These are phyloP conservation scores for Peronospora tabacina DNA, from an alignment of 352 stramenopile genomes.

Conservation along the genomic window DNA sequence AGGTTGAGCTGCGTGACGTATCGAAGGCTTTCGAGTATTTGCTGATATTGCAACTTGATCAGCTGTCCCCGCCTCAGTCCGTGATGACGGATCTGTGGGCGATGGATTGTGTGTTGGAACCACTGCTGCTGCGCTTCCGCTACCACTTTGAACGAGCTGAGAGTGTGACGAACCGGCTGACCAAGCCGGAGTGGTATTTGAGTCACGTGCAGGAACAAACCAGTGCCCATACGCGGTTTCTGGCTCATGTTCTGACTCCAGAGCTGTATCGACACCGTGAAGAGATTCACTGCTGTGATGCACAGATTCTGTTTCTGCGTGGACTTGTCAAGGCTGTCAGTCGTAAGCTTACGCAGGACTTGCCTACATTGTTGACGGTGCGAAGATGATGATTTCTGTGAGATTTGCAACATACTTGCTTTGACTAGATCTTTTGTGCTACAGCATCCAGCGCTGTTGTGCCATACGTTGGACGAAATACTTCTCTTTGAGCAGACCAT, in stretches of 20 bases:
- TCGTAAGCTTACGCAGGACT: constrained; percentile 45
- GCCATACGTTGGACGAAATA: constrained; percentile 67
- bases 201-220: constrained; percentile 54
- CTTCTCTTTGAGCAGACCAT: constrained; percentile 62
- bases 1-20: constrained; percentile 24
- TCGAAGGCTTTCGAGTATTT: constrained; percentile 45
- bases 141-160: constrained; percentile 68
- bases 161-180: constrained; percentile 60
- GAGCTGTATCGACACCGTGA: constrained; percentile 42
- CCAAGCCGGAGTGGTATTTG: constrained; percentile 73
- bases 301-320: constrained; percentile 50
- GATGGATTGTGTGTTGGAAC: constrained; percentile 52
- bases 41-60: constrained; percentile 49
- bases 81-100: constrained; percentile 42
- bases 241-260: constrained; percentile 35
- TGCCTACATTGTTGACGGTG: constrained; percentile 40
- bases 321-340: constrained; percentile 34
- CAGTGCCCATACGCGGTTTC: constrained; percentile 36
- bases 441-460: constrained; percentile 43
- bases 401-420: background rate
- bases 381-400: constrained; percentile 1
- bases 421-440: constrained; percentile 1
- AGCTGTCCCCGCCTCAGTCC: constrained; percentile 16
- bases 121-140: constrained; percentile 50
- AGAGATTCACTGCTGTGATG: constrained; percentile 46